Conservation (phyloP, 2,329 filamentous ascomycete genomes). For the Orbilia oligospora region DNA sequence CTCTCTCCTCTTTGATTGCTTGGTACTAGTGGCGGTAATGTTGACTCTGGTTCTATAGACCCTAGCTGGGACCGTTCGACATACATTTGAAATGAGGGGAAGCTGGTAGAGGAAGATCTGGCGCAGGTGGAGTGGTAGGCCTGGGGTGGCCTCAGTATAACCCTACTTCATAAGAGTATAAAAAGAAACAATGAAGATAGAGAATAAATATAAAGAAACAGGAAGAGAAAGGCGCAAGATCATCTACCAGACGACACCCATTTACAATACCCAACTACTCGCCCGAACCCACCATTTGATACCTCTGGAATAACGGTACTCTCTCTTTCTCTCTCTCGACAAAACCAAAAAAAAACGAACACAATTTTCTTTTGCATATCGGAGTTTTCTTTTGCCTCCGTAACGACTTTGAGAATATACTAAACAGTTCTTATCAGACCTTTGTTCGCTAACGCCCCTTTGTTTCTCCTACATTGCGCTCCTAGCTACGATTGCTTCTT, state of each 20-base stretch:
- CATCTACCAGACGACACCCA: conserved; percentile 11
- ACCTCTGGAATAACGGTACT: conserved; percentile 3
- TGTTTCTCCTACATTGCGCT: not conserved
- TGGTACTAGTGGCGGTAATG: not conserved
- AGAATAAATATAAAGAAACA: not conserved
- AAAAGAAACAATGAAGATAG: not conserved
- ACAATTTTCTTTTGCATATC: not conserved
- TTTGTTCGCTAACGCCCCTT: not conserved
- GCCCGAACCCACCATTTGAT: not conserved
- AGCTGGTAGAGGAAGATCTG: conserved; percentile 58
- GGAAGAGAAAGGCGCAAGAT: conserved; percentile 14
- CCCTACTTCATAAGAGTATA: not conserved
- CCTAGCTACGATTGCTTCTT: not conserved
- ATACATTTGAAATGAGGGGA: conserved; percentile 61
- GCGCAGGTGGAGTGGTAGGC: conserved; percentile 52
- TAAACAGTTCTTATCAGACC: not conserved
- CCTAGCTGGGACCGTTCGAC: conserved; percentile 67
- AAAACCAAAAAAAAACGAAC: not conserved
- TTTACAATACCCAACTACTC: not conserved
- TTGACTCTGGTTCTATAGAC: conserved; percentile 65
- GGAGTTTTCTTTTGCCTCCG: not conserved
- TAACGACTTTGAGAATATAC: not conserved
- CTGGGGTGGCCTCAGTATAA: not conserved
- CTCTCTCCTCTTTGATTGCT: conserved; percentile 9
- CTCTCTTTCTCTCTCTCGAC: not conserved